Evolutionary conservation across 768 basidiomycete genomes (phyloP).

Genomic region (Leccinum variicolor): DNA sequence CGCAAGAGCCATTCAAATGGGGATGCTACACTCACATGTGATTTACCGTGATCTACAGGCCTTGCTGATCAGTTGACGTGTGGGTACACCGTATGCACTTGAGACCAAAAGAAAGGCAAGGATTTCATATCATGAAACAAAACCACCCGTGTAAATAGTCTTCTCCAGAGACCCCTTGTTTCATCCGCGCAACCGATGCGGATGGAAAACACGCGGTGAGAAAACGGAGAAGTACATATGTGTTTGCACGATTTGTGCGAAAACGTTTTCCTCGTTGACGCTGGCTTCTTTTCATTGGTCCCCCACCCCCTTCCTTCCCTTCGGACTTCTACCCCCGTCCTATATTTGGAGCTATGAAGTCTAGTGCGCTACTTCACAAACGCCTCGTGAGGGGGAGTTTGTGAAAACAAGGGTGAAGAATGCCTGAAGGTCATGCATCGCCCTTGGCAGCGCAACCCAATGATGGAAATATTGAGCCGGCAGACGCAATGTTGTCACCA

Average conservation of each 20-base stretch:
- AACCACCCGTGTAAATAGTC: slow-evolving; percentile 5
- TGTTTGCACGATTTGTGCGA: neutral
- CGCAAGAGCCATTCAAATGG: neutral
- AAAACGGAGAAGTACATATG: neutral
- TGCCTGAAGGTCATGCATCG: neutral
- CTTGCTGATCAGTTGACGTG: slow-evolving; percentile 11
- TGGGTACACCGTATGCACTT: no score
- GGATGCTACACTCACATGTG: neutral
- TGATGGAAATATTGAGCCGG: neutral
- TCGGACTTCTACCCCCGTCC: neutral
- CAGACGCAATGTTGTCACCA: neutral
- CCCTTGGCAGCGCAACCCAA: neutral
- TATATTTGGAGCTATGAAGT: neutral
- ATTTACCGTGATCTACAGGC: slow-evolving; percentile 11
- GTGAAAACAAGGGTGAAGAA: slow-evolving; percentile 1
- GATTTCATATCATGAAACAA: slow-evolving; percentile 18
- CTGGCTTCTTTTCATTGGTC: neutral
- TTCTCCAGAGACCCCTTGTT: slow-evolving; percentile 14
- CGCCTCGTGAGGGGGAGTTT: slow-evolving; percentile 14
- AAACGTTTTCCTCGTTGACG: neutral
- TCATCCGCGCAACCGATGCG: slow-evolving; percentile 13
- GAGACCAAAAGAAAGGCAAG: neutral
- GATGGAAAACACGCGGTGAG: slow-evolving; percentile 6
- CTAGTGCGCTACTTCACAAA: slow-evolving; percentile 17
- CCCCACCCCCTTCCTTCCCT: neutral